phyloP scores from a whole-genome alignment of 306 rosid genomes.

The Cucurbita pepo region DNA sequence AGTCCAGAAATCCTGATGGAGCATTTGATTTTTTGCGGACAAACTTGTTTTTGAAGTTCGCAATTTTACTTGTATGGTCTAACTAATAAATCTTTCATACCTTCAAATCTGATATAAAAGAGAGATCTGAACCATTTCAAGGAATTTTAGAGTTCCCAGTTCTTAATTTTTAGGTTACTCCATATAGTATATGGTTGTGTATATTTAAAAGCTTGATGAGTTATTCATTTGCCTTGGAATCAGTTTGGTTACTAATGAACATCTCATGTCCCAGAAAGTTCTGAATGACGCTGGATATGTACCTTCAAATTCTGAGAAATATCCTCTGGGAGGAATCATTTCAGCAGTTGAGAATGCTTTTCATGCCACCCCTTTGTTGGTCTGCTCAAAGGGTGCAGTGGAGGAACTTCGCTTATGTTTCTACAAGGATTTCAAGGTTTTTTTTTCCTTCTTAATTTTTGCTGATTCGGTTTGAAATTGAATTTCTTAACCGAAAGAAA shows the following conservation, averaged over 20 bases:
- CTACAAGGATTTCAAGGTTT: constrained; percentile 76
- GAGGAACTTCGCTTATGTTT: constrained; percentile 76
- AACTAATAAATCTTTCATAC: neutral
- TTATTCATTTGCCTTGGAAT: neutral
- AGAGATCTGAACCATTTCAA: neutral
- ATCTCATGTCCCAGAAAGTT: constrained; percentile 35
- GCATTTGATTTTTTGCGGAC: neutral
- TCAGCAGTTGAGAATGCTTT: constrained; percentile 89
- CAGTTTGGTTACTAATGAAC: neutral
- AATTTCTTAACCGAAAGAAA: neutral
- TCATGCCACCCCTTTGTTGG: constrained; percentile 47
- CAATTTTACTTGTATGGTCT: neutral
- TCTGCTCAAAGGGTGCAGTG: constrained; percentile 47
- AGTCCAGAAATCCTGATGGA: neutral
- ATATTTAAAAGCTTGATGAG: neutral
- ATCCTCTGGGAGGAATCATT: constrained; percentile 83
- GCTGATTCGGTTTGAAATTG: neutral
- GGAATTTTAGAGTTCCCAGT: neutral
- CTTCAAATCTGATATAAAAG: neutral
- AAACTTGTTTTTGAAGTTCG: neutral
- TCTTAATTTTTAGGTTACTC: neutral
- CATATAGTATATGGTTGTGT: neutral
- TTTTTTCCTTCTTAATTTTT: neutral
- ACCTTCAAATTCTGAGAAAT: constrained; percentile 75
- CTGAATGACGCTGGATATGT: constrained; percentile 67